Evolutionary conservation across 306 rosid genomes (phyloP).

Genomic region (Cicer cuneatum): DNA sequence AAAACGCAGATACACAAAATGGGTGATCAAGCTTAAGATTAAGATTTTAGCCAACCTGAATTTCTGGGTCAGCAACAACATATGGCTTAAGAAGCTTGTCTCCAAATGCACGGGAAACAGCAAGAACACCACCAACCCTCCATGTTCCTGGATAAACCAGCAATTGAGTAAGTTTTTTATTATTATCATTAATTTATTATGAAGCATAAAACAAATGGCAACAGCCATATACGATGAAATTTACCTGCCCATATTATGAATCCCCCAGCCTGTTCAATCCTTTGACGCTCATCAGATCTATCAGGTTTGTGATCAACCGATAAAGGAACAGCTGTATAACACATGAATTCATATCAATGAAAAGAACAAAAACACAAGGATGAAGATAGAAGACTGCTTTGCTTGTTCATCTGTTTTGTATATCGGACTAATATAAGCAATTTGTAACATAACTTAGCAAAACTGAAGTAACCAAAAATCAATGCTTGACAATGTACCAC

Average conservation of each 20-base stretch:
- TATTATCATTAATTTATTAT: conserved; percentile 2
- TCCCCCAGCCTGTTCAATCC: conserved; percentile 94
- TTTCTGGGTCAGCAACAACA: conserved; percentile 94
- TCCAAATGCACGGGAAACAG: conserved; percentile 94
- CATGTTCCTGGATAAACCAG: conserved; percentile 72
- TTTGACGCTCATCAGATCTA: conserved; percentile 81
- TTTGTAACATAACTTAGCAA: conserved; percentile 25
- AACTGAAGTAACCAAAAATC: conserved; percentile 28
- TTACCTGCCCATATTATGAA: conserved; percentile 90
- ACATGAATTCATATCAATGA: conserved; percentile 27
- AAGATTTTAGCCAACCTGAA: conserved; percentile 59
- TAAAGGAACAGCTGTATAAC: conserved; percentile 71
- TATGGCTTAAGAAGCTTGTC: conserved; percentile 81
- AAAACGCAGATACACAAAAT: conserved; percentile 27
- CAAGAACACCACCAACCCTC: conserved; percentile 96
- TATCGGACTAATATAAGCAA: conserved; percentile 17
- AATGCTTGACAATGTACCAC: conserved; percentile 31
- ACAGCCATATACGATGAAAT: conserved; percentile 21
- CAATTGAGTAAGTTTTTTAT: conserved; percentile 27
- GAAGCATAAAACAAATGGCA: conserved; percentile 5
- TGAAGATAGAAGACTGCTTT: not conserved
- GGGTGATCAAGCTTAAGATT: conserved; percentile 27
- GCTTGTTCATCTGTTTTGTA: conserved; percentile 16
- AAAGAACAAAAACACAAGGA: conserved; percentile 18
- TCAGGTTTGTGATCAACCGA: conserved; percentile 91